phyloP scores from a whole-genome alignment of 345 rosid genomes.

The Eucalyptus paniculata region DNA sequence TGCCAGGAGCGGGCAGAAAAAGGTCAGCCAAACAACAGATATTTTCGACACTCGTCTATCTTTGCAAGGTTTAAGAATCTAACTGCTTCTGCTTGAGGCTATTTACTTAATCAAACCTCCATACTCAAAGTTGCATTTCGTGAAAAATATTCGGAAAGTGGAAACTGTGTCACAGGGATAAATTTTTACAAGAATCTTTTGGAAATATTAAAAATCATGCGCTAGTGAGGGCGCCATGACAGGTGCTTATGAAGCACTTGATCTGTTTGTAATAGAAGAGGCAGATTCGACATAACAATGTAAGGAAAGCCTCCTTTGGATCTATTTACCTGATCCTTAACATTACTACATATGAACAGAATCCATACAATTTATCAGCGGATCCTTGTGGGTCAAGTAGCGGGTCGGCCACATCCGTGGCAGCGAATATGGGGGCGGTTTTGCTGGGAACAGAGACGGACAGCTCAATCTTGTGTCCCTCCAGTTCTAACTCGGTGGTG shows the following conservation, averaged over 20 bases:
- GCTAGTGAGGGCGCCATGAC: background rate
- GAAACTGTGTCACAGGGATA: background rate
- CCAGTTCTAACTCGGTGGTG: slow-evolving; percentile 39
- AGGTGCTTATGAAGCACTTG: background rate
- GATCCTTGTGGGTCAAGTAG: slow-evolving; percentile 65
- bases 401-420: slow-evolving; percentile 64
- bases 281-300: background rate
- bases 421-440: slow-evolving; percentile 51
- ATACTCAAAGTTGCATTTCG: background rate
- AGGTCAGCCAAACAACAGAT: slow-evolving; percentile 12
- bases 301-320: background rate
- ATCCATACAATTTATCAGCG: slow-evolving; percentile 50
- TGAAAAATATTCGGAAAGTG: background rate
- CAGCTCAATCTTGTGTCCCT: slow-evolving; percentile 58
- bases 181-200: background rate
- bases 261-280: background rate
- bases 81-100: background rate
- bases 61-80: background rate
- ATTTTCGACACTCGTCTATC: background rate
- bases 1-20: slow-evolving; percentile 53
- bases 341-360: slow-evolving; percentile 10
- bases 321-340: background rate
- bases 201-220: background rate
- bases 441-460: slow-evolving; percentile 60
- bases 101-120: background rate